A percentile compares a stretch with the other conserved stretches of the same genome.
These are phyloP conservation scores for Plasmodium gonderi DNA, from an alignment of 169 alveolate genomes.

Conservation along the genomic window DNA sequence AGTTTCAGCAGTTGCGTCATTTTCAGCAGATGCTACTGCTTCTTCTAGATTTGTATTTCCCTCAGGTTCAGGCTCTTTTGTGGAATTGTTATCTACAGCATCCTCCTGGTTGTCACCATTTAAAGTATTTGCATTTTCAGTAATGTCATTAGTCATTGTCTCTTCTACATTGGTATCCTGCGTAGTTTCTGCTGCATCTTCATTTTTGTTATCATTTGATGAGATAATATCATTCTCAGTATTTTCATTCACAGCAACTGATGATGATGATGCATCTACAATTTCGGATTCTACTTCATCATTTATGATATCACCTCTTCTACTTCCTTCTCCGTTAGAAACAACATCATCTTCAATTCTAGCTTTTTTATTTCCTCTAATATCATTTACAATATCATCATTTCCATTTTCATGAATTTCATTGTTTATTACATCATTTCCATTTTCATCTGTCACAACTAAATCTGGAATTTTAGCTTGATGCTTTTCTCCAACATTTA, in stretches of 20 bases:
- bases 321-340: not conserved
- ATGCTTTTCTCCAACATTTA: conserved; percentile 61
- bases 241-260: not conserved
- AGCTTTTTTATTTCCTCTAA: conserved; percentile 9
- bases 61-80: not conserved
- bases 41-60: not conserved
- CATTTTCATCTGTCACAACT: conserved; percentile 30
- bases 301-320: not conserved
- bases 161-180: not conserved
- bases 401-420: not conserved
- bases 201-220: not conserved
- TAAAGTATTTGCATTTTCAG: not conserved
- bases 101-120: not conserved
- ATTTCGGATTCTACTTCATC: not conserved
- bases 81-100: not conserved
- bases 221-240: not conserved
- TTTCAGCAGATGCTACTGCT: not conserved
- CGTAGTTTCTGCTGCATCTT: not conserved
- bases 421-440: not conserved
- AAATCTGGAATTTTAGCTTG: conserved; percentile 62
- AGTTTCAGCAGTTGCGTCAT: not conserved
- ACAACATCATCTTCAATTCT: not conserved
- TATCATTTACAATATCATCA: not conserved
- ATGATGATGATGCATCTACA: not conserved
- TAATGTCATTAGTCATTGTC: not conserved